Evolutionary conservation across 164 flowering plant species (phyloP).

Genomic region (Stephania japonica): DNA sequence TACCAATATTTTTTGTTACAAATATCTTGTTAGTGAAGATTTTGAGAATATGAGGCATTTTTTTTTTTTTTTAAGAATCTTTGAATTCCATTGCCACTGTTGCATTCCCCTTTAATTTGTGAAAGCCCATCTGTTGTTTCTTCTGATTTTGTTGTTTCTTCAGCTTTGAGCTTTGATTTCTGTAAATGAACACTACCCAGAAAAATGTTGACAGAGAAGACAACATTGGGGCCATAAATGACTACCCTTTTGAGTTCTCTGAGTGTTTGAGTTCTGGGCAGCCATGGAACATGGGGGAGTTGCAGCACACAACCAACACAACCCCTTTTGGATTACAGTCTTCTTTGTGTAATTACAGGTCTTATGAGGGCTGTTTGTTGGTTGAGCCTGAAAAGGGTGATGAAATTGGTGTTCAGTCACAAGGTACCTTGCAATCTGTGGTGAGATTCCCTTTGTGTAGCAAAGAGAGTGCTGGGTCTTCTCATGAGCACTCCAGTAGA

Average conservation of each 20-base stretch:
- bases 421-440: slow-evolving; percentile 27
- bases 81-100: slow-evolving; percentile 19
- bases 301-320: slow-evolving; percentile 19
- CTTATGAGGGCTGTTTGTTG: slow-evolving; percentile 22
- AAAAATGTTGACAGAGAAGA: slow-evolving; percentile 27
- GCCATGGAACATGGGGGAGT: slow-evolving; percentile 25
- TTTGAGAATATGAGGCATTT: slow-evolving; percentile 26
- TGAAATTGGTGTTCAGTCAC: slow-evolving; percentile 25
- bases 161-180: slow-evolving; percentile 4
- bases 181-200: slow-evolving; percentile 41
- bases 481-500: slow-evolving; percentile 17
- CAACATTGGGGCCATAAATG: slow-evolving; percentile 24
- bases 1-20: slow-evolving; percentile 5
- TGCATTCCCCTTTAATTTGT: slow-evolving; percentile 11
- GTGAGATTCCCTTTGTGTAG: slow-evolving; percentile 20
- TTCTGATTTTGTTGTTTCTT: background rate
- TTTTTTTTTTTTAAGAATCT: slow-evolving; percentile 15
- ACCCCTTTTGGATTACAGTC: slow-evolving; percentile 33
- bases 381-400: slow-evolving; percentile 18
- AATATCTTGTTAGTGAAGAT: slow-evolving; percentile 36
- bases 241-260: slow-evolving; percentile 22
- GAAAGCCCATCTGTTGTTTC: background rate
- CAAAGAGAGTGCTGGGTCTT: slow-evolving; percentile 20
- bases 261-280: slow-evolving; percentile 21
- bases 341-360: slow-evolving; percentile 35